Evolutionary conservation across 1,139 yeast species (phyloP).

Genomic region (Petasospora fabianii): DNA sequence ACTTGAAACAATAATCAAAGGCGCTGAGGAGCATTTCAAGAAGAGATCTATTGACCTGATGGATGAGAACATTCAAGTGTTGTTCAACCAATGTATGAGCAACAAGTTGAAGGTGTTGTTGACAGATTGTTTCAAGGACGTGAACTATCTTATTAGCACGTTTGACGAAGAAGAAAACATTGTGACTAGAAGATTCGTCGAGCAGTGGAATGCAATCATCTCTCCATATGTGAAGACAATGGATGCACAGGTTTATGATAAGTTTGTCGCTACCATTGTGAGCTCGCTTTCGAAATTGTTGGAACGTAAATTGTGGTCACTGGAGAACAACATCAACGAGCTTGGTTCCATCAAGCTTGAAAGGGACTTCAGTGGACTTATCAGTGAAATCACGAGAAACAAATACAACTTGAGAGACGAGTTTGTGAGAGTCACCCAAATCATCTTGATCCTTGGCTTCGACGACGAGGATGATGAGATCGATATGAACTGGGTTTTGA

Average conservation of each 20-base stretch:
- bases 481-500: slow-evolving; percentile 73
- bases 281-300: slow-evolving; percentile 45
- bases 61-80: slow-evolving; percentile 48
- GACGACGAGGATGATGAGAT: slow-evolving; percentile 71
- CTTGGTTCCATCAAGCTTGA: slow-evolving; percentile 83
- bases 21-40: slow-evolving; percentile 32
- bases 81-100: slow-evolving; percentile 58
- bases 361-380: slow-evolving; percentile 71
- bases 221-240: slow-evolving; percentile 61
- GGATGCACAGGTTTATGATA: slow-evolving; percentile 47
- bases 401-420: slow-evolving; percentile 71
- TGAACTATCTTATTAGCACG: slow-evolving; percentile 40
- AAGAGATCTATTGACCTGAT: slow-evolving; percentile 44
- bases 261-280: slow-evolving; percentile 49
- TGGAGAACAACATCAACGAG: slow-evolving; percentile 70
- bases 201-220: slow-evolving; percentile 62
- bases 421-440: slow-evolving; percentile 78
- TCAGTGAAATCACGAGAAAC: slow-evolving; percentile 59
- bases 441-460: slow-evolving; percentile 75
- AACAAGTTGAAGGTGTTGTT: slow-evolving; percentile 45
- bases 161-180: slow-evolving; percentile 35
- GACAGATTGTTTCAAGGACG: slow-evolving; percentile 53
- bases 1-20: slow-evolving; percentile 38
- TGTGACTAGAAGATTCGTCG: slow-evolving; percentile 44
- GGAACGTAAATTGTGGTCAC: slow-evolving; percentile 64